Evolutionary conservation across 2,329 filamentous ascomycete genomes (phyloP).

Genomic region (Calonectria naviculata): DNA sequence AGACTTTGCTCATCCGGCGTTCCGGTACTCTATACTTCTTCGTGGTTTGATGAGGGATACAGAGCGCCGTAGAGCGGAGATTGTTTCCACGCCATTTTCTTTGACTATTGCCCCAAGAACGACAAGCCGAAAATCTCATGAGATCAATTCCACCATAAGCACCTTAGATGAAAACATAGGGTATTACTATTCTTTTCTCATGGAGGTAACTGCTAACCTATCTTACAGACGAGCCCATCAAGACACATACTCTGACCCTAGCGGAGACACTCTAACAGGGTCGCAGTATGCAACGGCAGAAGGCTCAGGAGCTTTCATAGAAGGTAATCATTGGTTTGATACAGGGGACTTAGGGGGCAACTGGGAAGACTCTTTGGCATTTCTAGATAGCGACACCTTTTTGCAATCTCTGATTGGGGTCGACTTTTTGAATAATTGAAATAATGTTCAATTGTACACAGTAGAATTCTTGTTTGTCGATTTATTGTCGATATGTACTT

Average conservation of each 20-base stretch:
- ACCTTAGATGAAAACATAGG: neutral
- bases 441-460: no score
- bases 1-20: conserved; percentile 11
- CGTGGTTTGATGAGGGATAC: conserved; percentile 3
- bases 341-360: neutral
- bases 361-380: neutral
- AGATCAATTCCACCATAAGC: neutral
- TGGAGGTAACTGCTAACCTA: neutral
- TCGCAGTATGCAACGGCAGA: neutral
- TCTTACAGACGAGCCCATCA: neutral
- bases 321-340: neutral
- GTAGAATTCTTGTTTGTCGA: no score
- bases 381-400: neutral
- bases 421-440: neutral
- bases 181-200: neutral
- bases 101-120: neutral
- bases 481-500: no score
- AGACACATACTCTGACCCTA: neutral
- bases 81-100: neutral
- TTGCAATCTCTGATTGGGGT: neutral
- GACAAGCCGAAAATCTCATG: neutral
- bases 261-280: neutral
- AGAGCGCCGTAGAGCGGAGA: neutral
- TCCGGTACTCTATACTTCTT: conserved; percentile 16
- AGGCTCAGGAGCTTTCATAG: neutral